phyloP scores from a whole-genome alignment of 768 basidiomycete species.

The Pleurotus giganteus region DNA sequence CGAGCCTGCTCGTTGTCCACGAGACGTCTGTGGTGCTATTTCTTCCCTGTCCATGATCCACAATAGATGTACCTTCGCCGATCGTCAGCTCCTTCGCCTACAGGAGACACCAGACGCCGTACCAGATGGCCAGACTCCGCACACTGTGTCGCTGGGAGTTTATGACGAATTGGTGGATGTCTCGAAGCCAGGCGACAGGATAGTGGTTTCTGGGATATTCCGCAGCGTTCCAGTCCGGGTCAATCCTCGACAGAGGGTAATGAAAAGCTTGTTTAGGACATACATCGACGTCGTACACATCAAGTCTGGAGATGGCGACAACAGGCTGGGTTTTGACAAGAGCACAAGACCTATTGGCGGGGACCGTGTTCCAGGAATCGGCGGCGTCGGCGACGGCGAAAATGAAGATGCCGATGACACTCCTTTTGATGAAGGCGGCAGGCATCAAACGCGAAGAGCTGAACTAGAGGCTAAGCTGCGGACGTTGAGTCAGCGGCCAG shows the following conservation, averaged over 20 bases:
- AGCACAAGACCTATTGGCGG: constrained; percentile 71
- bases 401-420: constrained; percentile 32
- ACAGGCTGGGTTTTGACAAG: constrained; percentile 72
- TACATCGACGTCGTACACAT: constrained; percentile 96
- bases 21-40: constrained; percentile 85
- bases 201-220: constrained; percentile 91
- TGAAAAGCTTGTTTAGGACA: constrained; percentile 97
- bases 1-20: constrained; percentile 88
- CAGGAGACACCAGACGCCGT: constrained; percentile 99
- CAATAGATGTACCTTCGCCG: constrained; percentile 95
- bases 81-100: constrained; percentile 90
- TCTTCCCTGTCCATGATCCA: constrained; percentile 95
- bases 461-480: constrained; percentile 80
- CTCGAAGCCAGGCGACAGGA: constrained; percentile 92
- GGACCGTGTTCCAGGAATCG: constrained; percentile 66
- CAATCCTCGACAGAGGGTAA: constrained; percentile 85
- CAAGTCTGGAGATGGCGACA: constrained; percentile 62
- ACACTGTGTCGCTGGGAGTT: constrained; percentile 95
- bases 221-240: constrained; percentile 93
- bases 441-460: constrained; percentile 45
- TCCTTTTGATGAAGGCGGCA: constrained; percentile 32
- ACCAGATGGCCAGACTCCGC: constrained; percentile 97
- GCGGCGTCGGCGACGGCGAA: constrained; percentile 58
- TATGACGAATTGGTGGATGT: constrained; percentile 98
- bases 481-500: constrained; percentile 68